Evolutionary conservation across 441 rosid species (phyloP).

Genomic region (Dalechampia spathulata): DNA sequence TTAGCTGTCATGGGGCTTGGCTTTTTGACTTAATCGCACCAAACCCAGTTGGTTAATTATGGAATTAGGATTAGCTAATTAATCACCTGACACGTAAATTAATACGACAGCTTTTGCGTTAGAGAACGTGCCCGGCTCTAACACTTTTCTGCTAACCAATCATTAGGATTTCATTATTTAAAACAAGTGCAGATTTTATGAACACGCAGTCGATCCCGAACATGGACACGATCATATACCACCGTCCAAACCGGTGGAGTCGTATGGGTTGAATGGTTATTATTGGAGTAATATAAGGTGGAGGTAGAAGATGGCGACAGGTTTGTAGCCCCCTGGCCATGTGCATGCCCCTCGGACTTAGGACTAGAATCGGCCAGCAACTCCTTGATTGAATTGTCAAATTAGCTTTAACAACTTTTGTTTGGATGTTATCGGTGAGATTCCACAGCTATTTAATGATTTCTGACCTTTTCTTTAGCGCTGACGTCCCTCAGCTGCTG

Average conservation of each 20-base stretch:
- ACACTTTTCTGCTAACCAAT: not conserved
- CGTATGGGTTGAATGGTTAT: no score
- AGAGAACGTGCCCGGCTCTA: conserved; percentile 8
- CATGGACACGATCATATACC: not conserved
- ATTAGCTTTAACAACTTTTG: conserved; percentile 9
- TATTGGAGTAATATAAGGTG: no score
- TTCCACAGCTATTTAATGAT: not conserved
- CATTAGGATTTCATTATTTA: not conserved
- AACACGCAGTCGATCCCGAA: not conserved
- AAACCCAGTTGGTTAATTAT: no score
- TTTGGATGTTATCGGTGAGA: conserved; percentile 8
- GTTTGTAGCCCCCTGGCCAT: not conserved
- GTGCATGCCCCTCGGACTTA: conserved; percentile 3
- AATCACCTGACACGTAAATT: not conserved
- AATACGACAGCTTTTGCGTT: not conserved
- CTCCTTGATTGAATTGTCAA: no score
- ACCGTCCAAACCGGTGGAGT: no score
- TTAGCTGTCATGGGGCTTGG: not conserved
- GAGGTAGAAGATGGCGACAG: not conserved
- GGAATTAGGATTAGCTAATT: not conserved
- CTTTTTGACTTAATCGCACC: not conserved
- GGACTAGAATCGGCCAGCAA: conserved; percentile 7
- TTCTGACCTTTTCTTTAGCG: not conserved
- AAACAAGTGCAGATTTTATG: not conserved
- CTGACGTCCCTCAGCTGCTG: no score